These are phyloP conservation scores for Arxiozyma heterogenica DNA, from an alignment of 1,139 yeast genomes.

Conservation along the genomic window DNA sequence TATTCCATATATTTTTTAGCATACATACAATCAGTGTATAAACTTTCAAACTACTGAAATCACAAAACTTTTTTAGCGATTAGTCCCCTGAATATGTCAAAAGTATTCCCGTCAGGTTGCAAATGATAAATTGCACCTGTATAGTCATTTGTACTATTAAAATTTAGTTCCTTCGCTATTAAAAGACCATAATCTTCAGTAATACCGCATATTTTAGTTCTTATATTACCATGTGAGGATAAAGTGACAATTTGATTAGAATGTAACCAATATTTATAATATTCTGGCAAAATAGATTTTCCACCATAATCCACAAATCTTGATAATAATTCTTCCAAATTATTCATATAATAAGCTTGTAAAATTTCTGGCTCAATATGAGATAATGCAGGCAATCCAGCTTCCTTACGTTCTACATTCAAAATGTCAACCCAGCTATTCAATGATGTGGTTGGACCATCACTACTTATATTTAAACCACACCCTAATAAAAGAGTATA, in stretches of 20 bases:
- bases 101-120: conserved; percentile 96
- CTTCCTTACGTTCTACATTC: conserved; percentile 41
- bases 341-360: conserved; percentile 59
- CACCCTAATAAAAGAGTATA: conserved; percentile 71
- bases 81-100: conserved; percentile 87
- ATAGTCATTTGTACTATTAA: conserved; percentile 31
- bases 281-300: conserved; percentile 55
- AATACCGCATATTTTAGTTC: conserved; percentile 70
- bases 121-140: conserved; percentile 55
- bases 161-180: conserved; percentile 56
- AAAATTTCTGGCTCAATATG: conserved; percentile 52
- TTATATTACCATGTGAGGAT: conserved; percentile 39
- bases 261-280: conserved; percentile 85
- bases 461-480: conserved; percentile 76
- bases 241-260: conserved; percentile 50
- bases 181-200: conserved; percentile 77
- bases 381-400: conserved; percentile 40
- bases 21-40: neutral
- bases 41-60: neutral
- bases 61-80: conserved; percentile 52
- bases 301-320: conserved; percentile 61
- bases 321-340: conserved; percentile 53
- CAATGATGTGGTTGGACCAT: conserved; percentile 87
- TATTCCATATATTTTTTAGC: too few species aligned
- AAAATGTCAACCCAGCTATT: conserved; percentile 56